A percentile compares a stretch with the other conserved stretches of the same genome.
Evolutionary conservation across 2,329 filamentous ascomycete genomes (phyloP).

Genomic region (Colletotrichum sp.): DNA sequence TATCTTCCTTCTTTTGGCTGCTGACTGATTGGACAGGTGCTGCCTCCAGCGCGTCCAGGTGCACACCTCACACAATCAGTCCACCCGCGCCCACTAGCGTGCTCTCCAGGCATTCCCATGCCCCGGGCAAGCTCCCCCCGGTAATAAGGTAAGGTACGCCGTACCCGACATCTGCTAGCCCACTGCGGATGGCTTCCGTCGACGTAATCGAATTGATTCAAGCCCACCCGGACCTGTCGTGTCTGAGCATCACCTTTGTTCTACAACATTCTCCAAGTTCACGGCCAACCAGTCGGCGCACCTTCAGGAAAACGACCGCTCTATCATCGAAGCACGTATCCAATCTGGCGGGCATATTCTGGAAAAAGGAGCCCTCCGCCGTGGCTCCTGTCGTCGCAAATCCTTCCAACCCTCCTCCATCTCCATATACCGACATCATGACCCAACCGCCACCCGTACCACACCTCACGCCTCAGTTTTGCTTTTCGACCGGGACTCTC

Average conservation of each 20-base stretch:
- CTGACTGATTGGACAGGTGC: not conserved
- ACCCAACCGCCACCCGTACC: conserved; percentile 51
- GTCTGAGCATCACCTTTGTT: not conserved
- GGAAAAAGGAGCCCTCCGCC: conserved; percentile 47
- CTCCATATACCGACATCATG: conserved; percentile 46
- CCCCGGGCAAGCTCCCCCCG: not conserved
- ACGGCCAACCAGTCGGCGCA: not conserved
- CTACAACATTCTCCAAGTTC: not conserved
- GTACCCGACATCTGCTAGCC: not conserved
- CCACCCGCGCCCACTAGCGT: not conserved
- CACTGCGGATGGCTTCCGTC: not conserved
- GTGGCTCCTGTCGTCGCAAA: conserved; percentile 42
- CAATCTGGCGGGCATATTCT: conserved; percentile 56
- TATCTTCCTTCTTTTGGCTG: not conserved
- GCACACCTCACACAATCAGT: not conserved
- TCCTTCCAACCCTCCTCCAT: conserved; percentile 29
- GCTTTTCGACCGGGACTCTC: conserved; percentile 73
- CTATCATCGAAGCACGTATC: not conserved
- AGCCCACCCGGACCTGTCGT: not conserved
- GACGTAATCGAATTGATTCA: not conserved
- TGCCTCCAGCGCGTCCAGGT: not conserved
- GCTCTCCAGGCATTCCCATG: not conserved
- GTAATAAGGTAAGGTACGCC: not conserved
- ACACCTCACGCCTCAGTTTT: conserved; percentile 74
- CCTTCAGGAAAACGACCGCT: not conserved